Evolutionary conservation across 83 land plant genomes (phyloP).

Genomic region (Isoetes engelmannii): DNA sequence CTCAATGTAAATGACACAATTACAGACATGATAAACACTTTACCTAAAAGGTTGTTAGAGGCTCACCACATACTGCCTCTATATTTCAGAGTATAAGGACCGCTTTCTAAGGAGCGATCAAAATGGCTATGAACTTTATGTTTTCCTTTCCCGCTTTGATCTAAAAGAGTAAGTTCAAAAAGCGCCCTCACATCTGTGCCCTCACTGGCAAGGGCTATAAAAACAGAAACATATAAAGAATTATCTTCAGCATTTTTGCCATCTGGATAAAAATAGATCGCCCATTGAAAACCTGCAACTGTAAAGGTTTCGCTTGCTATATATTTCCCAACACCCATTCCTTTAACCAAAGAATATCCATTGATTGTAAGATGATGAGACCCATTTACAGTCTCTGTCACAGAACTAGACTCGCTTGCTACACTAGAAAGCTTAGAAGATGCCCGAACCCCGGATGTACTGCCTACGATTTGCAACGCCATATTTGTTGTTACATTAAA

Average conservation of each 20-base stretch:
- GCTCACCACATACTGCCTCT: constrained; percentile 36
- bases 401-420: constrained; percentile 15
- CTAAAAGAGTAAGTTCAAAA: constrained; percentile 34
- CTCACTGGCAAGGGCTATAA: constrained; percentile 36
- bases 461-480: too few species aligned
- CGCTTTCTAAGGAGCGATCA: constrained; percentile 37
- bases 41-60: neutral
- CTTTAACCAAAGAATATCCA: constrained; percentile 37
- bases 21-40: neutral
- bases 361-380: constrained; percentile 36
- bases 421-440: too few species aligned
- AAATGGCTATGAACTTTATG: constrained; percentile 41
- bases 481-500: too few species aligned
- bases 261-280: constrained; percentile 38
- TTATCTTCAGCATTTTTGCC: constrained; percentile 40
- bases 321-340: constrained; percentile 40
- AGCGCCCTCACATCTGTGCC: constrained; percentile 44
- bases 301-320: constrained; percentile 35
- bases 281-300: constrained; percentile 38
- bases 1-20: too few species aligned
- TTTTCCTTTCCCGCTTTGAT: constrained; percentile 36
- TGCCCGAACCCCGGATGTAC: too few species aligned
- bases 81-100: constrained; percentile 43
- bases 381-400: constrained; percentile 36
- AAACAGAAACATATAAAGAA: constrained; percentile 37